These are phyloP conservation scores for Rhizophagus clarus DNA, from an alignment of 192 early-diverging fungal genomes.

Conservation along the genomic window DNA sequence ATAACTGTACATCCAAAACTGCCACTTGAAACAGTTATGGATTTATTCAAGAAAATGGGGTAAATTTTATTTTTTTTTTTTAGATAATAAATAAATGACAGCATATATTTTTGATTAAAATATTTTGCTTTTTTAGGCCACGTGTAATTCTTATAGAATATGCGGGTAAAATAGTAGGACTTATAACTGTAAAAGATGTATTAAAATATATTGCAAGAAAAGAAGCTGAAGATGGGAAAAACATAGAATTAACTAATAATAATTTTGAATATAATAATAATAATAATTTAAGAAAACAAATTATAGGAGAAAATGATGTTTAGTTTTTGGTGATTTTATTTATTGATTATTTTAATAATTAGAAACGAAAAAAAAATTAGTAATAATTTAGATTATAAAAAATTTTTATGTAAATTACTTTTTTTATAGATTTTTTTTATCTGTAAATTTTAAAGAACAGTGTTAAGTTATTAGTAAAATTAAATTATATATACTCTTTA, in stretches of 20 bases:
- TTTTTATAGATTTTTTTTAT: no score
- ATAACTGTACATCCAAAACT: conserved; percentile 70
- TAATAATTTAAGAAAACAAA: not conserved
- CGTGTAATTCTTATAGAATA: conserved; percentile 70
- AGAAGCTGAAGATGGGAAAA: conserved; percentile 41
- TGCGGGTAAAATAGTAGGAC: conserved; percentile 61
- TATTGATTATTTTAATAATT: no score
- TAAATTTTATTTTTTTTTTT: conserved; percentile 8
- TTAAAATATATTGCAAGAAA: conserved; percentile 59
- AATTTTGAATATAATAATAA: not conserved
- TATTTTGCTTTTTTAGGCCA: conserved; percentile 44
- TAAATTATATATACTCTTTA: no score
- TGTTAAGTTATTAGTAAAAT: no score
- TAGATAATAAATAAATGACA: not conserved
- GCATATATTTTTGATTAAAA: not conserved
- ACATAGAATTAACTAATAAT: not conserved
- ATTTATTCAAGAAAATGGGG: conserved; percentile 86
- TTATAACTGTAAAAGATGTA: conserved; percentile 80
- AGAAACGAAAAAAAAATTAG: no score
- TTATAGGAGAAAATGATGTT: not conserved
- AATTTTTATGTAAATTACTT: no score
- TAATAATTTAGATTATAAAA: no score
- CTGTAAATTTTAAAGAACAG: no score
- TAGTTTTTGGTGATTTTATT: no score
- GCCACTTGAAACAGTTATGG: conserved; percentile 72